Evolutionary conservation across 106 monocot species (phyloP).

Genomic region (Acorus calamus): DNA sequence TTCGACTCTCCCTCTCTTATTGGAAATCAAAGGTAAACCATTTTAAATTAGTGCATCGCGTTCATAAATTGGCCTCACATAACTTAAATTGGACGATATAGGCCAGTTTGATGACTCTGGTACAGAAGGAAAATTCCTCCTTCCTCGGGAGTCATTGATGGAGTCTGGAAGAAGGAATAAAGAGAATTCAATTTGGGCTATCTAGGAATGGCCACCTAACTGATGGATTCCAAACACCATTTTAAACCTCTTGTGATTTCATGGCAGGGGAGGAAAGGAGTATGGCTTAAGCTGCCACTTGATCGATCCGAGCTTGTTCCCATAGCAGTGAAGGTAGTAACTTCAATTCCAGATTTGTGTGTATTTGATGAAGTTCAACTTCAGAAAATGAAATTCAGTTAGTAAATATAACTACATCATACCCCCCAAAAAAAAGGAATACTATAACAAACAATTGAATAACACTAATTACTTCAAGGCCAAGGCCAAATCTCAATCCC

Average conservation of each 20-base stretch:
- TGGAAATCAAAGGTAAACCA: slow-evolving; percentile 51
- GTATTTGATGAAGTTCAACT: not conserved
- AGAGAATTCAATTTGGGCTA: too few relatives aligned
- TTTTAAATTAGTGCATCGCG: not conserved
- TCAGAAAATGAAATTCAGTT: not conserved
- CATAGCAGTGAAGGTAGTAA: slow-evolving; percentile 67
- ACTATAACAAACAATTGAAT: not conserved
- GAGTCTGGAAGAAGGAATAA: too few relatives aligned
- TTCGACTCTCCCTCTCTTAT: slow-evolving; percentile 46
- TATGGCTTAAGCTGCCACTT: slow-evolving; percentile 80
- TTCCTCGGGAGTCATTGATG: too few relatives aligned
- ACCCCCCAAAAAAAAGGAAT: not conserved
- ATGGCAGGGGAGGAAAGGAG: slow-evolving; percentile 75
- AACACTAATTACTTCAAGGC: slow-evolving; percentile 14
- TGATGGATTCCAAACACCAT: too few relatives aligned
- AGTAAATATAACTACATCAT: not conserved
- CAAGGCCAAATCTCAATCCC: slow-evolving; percentile 21
- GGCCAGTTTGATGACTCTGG: too few relatives aligned
- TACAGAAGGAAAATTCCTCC: too few relatives aligned
- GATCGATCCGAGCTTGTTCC: slow-evolving; percentile 69
- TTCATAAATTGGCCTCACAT: not conserved
- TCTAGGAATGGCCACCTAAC: too few relatives aligned
- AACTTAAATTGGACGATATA: not conserved
- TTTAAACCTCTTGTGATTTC: not conserved
- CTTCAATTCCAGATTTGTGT: not conserved